phyloP scores from a whole-genome alignment of 2,329 filamentous ascomycete genomes.

The Diaporthe batatas region DNA sequence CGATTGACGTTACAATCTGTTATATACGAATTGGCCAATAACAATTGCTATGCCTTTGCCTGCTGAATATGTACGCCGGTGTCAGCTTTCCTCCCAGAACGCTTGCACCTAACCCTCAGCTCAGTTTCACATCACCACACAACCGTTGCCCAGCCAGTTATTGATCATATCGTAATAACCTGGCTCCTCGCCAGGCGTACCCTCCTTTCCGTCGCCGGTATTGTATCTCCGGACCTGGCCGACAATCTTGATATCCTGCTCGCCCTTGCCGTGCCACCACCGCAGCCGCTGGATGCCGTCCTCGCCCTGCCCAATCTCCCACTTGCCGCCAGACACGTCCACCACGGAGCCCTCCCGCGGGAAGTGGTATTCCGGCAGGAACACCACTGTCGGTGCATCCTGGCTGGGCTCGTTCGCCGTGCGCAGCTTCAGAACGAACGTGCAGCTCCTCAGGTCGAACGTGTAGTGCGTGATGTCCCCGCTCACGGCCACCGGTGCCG shows the following conservation, averaged over 20 bases:
- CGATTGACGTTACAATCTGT: background rate
- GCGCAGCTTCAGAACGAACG: constrained; percentile 79
- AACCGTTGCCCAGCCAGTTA: constrained; percentile 62
- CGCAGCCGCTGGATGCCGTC: constrained; percentile 80
- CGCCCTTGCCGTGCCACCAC: constrained; percentile 94
- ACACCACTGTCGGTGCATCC: constrained; percentile 82
- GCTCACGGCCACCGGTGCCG: constrained; percentile 80
- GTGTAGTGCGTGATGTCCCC: constrained; percentile 79
- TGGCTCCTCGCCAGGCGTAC: constrained; percentile 76
- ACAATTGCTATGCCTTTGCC: constrained; percentile 2
- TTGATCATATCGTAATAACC: constrained; percentile 82
- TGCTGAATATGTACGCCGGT: constrained; percentile 20
- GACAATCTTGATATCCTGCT: constrained; percentile 82
- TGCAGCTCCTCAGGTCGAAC: constrained; percentile 85
- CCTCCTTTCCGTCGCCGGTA: constrained; percentile 68
- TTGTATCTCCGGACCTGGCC: constrained; percentile 78
- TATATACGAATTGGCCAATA: constrained; percentile 25
- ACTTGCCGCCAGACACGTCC: constrained; percentile 86
- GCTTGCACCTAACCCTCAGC: background rate
- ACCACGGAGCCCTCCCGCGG: constrained; percentile 80
- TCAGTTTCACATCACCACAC: constrained; percentile 64
- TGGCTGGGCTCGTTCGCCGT: constrained; percentile 67
- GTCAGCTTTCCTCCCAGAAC: background rate
- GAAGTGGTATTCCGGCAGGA: constrained; percentile 93
- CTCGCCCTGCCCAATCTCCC: constrained; percentile 82